phyloP scores from a whole-genome alignment of 768 basidiomycete species.

The Rhizopogon rudus region DNA sequence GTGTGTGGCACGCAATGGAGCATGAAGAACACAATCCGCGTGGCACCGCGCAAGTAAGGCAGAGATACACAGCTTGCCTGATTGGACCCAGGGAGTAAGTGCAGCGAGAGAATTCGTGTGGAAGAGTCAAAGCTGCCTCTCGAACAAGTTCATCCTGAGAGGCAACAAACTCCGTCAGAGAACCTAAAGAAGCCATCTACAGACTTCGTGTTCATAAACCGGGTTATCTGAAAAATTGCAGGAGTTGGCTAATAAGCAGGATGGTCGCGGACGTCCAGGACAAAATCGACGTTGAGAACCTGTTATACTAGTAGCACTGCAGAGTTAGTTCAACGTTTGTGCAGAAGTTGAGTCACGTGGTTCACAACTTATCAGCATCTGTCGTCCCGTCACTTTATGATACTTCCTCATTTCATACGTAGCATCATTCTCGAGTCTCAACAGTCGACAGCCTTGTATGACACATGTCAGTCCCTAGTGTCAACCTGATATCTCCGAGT shows the following conservation, averaged over 20 bases:
- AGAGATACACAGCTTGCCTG: conserved; percentile 80
- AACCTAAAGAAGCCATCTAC: conserved; percentile 17
- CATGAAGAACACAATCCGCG: conserved; percentile 80
- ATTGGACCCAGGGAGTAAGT: conserved; percentile 56
- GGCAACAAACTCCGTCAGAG: conserved; percentile 23
- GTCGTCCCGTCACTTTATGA: no score
- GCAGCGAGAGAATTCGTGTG: conserved; percentile 58
- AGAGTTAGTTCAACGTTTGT: no score
- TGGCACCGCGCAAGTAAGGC: conserved; percentile 61
- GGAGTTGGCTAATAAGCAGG: not conserved
- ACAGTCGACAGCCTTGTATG: no score
- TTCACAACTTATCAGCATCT: no score
- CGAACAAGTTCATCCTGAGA: conserved; percentile 25
- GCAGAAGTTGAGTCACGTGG: no score
- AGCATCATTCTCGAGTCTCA: no score
- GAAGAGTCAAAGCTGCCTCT: conserved; percentile 48
- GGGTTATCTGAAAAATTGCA: not conserved
- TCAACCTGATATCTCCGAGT: no score
- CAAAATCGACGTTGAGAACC: no score
- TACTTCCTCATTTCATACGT: no score
- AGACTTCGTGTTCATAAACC: not conserved
- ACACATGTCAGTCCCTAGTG: no score
- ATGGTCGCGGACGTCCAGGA: not conserved
- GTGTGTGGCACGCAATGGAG: conserved; percentile 81
- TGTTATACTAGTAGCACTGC: no score